These are phyloP conservation scores for Debaryomyces subglobosus DNA, from an alignment of 1,139 yeast species.

Conservation along the genomic window DNA sequence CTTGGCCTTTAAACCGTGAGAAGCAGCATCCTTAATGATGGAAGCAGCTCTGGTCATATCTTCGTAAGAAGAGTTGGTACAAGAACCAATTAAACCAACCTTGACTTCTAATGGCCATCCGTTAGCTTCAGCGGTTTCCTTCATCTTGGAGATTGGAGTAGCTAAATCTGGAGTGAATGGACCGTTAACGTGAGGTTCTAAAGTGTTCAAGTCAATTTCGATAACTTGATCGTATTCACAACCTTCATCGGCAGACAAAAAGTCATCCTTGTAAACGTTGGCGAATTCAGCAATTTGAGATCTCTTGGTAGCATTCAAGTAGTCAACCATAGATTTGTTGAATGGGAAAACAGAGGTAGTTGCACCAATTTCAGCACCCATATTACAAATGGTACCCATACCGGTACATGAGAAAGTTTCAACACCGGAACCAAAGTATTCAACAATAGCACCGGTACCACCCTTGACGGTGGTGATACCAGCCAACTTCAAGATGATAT, in stretches of 20 bases:
- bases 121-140: conserved; percentile 82
- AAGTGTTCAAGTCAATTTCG: conserved; percentile 91
- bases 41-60: conserved; percentile 98
- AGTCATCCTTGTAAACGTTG: conserved; percentile 69
- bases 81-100: conserved; percentile 97
- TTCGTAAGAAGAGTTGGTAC: conserved; percentile 99
- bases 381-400: conserved; percentile 99
- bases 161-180: conserved; percentile 99
- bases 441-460: conserved; percentile 98
- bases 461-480: conserved; percentile 98
- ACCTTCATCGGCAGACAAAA: conserved; percentile 89
- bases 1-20: conserved; percentile 90
- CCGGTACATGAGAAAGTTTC: conserved; percentile 97
- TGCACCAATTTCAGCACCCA: conserved; percentile 99
- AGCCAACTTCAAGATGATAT: conserved; percentile 91
- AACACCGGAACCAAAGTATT: conserved; percentile 94
- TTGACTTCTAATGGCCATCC: conserved; percentile 94
- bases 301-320: conserved; percentile 88
- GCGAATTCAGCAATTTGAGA: conserved; percentile 83
- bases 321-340: conserved; percentile 88
- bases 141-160: conserved; percentile 92
- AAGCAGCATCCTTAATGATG: conserved; percentile 85
- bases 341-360: conserved; percentile 98
- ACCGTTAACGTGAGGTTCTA: conserved; percentile 98
- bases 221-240: conserved; percentile 95